Evolutionary conservation across 139 green algal species (phyloP), one percentile per base, ranked within the genome.

Genomic region (Monoraphidium neglectum): DNA sequence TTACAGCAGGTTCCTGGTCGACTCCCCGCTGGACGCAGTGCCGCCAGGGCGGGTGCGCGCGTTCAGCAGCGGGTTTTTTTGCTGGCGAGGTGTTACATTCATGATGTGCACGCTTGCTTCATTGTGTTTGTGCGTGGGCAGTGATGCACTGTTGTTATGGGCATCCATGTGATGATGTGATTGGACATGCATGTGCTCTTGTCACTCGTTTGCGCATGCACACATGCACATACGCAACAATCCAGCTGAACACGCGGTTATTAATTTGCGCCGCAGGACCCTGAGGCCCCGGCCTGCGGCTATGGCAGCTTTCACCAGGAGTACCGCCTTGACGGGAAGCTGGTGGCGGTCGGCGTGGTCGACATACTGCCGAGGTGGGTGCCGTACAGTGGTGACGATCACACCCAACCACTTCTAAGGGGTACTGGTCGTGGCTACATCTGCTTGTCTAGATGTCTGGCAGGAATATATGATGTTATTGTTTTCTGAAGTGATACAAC

Each of bases 251-350:
- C n/a, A n/a, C n/a, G n/a, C n/a, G n/a, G n/a, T n/a, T n/a, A n/a
- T n/a, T n/a, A n/a, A n/a, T n/a, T n/a, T n/a, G n/a, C n/a, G n/a
- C 28, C 49, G 16, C 33, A 47, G 49, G 72, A 83, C 70, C 62
- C 69, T 40, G n/a, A 28, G 5, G 72, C 74, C 8, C 82, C 81
- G 12, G 43, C 73, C 12, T 82, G 71, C 68, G 88, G 88, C 43
- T 96, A 92, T 68, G 94, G 94, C 30, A 87, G 87, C 54, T 97
- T 97, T 79, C 94, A 98, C 82, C 90, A 96, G 82, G 93, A 98
- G 83, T 98, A 98, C 82, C 90, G 95, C 74, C 72, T 98, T 13
- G 91, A 96, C 40, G 93, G 87, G 90, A 74, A 82, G 67, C 87
- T 98, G 46, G 77, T 97, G 13, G 95, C 95, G 0, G 94, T 98